phyloP scores from a whole-genome alignment of 768 basidiomycete species.

The Jaapia argillacea region DNA sequence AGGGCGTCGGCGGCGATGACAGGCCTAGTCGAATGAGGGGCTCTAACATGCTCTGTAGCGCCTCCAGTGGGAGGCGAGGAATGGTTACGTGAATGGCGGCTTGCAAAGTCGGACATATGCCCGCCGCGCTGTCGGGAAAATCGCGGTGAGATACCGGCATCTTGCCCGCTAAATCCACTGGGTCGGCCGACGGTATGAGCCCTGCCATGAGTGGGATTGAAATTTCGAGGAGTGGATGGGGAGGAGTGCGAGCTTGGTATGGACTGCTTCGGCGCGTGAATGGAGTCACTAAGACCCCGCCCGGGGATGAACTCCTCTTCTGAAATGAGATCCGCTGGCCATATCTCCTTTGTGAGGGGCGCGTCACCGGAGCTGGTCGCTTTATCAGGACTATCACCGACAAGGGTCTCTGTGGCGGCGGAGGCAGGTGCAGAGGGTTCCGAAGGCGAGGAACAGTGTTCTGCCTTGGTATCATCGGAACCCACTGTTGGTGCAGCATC shows the following conservation, averaged over 20 bases:
- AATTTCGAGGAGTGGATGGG: constrained; percentile 7
- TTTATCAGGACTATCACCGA: too few relatives aligned
- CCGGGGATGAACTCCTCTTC: constrained; percentile 12
- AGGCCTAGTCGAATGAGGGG: constrained; percentile 43
- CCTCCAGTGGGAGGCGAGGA: constrained; percentile 34
- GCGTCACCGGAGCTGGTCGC: too few relatives aligned
- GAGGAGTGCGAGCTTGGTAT: too few relatives aligned
- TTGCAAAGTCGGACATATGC: not conserved
- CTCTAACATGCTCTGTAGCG: constrained; percentile 29
- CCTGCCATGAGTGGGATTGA: constrained; percentile 35
- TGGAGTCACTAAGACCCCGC: constrained; percentile 5
- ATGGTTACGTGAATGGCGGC: constrained; percentile 49
- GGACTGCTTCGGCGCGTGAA: constrained; percentile 7
- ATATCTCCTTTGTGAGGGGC: too few relatives aligned
- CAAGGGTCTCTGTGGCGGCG: too few relatives aligned
- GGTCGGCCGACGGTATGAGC: constrained; percentile 47
- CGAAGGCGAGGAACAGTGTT: too few relatives aligned
- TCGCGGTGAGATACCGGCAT: not conserved
- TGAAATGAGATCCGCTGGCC: constrained; percentile 9
- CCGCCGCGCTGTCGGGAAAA: not conserved
- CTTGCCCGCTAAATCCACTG: constrained; percentile 8
- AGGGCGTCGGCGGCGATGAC: constrained; percentile 67
- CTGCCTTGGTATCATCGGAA: too few relatives aligned
- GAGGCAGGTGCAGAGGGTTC: too few relatives aligned
- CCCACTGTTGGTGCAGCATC: too few relatives aligned